phyloP scores from a whole-genome alignment of 257 asterid genomes.

The Scutellaria minor region DNA sequence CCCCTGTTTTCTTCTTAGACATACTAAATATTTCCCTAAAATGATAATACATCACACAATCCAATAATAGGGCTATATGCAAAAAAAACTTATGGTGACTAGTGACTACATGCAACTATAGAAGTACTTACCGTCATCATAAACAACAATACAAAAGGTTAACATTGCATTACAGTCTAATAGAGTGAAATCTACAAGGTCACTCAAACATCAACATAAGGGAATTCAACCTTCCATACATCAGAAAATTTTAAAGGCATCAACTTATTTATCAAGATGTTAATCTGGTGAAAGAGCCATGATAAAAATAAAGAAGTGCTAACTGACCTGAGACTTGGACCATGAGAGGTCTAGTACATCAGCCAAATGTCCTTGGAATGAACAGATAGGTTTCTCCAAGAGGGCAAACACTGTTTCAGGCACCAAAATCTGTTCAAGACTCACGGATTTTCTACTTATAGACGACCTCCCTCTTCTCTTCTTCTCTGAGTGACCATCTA shows the following conservation, averaged over 20 bases:
- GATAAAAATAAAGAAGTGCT: slow-evolving; percentile 22
- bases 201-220: slow-evolving; percentile 15
- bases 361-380: slow-evolving; percentile 84
- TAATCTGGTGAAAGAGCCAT: slow-evolving; percentile 12
- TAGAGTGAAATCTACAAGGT: not conserved
- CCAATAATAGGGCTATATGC: not conserved
- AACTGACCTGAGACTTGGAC: slow-evolving; percentile 97
- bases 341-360: slow-evolving; percentile 95
- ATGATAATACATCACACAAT: slow-evolving; percentile 1
- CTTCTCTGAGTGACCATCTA: slow-evolving; percentile 75
- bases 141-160: slow-evolving; percentile 4
- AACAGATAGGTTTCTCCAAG: slow-evolving; percentile 79
- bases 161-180: slow-evolving; percentile 20
- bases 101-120: slow-evolving; percentile 17
- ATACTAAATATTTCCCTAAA: not conserved
- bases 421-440: slow-evolving; percentile 79
- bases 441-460: slow-evolving; percentile 76
- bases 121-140: not conserved
- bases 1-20: not conserved
- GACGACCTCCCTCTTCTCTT: slow-evolving; percentile 89
- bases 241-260: slow-evolving; percentile 13
- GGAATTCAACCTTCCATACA: not conserved
- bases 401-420: slow-evolving; percentile 85
- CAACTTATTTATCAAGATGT: slow-evolving; percentile 11
- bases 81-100: slow-evolving; percentile 8